phyloP scores from a whole-genome alignment of 768 basidiomycete species.

The Leucosporidium scottii region DNA sequence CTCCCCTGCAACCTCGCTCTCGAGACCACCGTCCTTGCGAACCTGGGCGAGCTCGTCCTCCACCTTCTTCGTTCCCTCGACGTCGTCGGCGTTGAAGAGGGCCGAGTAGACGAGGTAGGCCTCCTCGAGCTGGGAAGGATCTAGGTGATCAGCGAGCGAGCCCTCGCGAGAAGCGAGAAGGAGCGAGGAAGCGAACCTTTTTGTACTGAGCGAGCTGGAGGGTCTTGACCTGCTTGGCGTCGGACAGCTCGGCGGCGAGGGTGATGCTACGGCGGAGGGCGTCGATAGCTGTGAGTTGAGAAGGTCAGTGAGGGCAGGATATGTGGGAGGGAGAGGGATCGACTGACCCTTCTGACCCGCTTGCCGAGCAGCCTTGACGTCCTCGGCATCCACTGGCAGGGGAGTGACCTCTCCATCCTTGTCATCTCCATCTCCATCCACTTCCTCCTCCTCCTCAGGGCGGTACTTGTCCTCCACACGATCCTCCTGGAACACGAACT shows the following conservation, averaged over 20 bases:
- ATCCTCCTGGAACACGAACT: slow-evolving; percentile 21
- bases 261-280: slow-evolving; percentile 7
- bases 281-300: background rate
- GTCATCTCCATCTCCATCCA: slow-evolving; percentile 3
- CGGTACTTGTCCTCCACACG: slow-evolving; percentile 25
- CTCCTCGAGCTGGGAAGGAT: slow-evolving; percentile 22
- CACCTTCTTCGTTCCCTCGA: background rate
- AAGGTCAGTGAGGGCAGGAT: too few species aligned
- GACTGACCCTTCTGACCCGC: slow-evolving; percentile 13
- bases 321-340: background rate
- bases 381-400: slow-evolving; percentile 15
- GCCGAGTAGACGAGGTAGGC: slow-evolving; percentile 22
- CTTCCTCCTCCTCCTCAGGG: slow-evolving; percentile 8
- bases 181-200: slow-evolving; percentile 9
- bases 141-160: background rate
- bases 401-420: slow-evolving; percentile 19
- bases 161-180: background rate
- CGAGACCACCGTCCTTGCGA: slow-evolving; percentile 19
- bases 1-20: background rate
- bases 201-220: slow-evolving; percentile 19
- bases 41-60: slow-evolving; percentile 20
- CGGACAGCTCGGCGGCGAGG: background rate
- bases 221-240: background rate
- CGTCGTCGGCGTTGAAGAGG: slow-evolving; percentile 26
- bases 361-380: slow-evolving; percentile 18